A percentile compares a stretch with the other conserved stretches of the same genome.
Evolutionary conservation across 371 early-diverging fungal species (phyloP).

Genomic region (Rozella allomycis): DNA sequence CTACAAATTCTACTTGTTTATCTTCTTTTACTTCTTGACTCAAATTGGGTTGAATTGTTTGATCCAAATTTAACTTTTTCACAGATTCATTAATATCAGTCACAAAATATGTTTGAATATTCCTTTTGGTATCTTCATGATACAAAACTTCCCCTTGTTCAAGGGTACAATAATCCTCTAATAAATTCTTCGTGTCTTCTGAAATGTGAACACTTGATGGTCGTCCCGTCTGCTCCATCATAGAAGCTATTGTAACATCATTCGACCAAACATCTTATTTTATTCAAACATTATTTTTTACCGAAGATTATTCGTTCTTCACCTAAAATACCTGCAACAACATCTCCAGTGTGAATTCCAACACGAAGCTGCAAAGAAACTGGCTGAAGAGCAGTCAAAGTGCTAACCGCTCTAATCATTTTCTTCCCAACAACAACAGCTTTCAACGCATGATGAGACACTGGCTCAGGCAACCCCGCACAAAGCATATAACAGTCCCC

Average conservation of each 20-base stretch:
- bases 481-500: conserved; percentile 4
- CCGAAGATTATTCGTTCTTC: conserved; percentile 2
- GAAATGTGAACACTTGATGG: not conserved
- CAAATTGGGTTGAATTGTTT: not conserved
- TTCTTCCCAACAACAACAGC: not conserved
- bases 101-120: conserved; percentile 1
- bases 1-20: not conserved
- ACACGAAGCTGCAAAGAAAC: conserved; percentile 1
- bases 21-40: not conserved
- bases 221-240: conserved; percentile 2
- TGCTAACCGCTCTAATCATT: conserved; percentile 1
- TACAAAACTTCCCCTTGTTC: not conserved
- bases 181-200: not conserved
- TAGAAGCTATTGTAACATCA: conserved; percentile 3
- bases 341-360: conserved; percentile 3
- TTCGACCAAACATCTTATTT: conserved; percentile 5
- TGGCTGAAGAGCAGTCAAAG: not conserved
- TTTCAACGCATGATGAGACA: not conserved
- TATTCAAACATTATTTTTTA: too few species aligned
- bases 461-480: conserved; percentile 1
- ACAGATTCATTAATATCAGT: too few species aligned
- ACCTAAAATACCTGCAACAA: conserved; percentile 2
- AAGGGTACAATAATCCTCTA: not conserved
- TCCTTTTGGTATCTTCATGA: not conserved
- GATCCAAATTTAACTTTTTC: not conserved